Conservation (phyloP, 192 early-diverging fungal genomes). For the Umbelopsis ramanniana region DNA sequence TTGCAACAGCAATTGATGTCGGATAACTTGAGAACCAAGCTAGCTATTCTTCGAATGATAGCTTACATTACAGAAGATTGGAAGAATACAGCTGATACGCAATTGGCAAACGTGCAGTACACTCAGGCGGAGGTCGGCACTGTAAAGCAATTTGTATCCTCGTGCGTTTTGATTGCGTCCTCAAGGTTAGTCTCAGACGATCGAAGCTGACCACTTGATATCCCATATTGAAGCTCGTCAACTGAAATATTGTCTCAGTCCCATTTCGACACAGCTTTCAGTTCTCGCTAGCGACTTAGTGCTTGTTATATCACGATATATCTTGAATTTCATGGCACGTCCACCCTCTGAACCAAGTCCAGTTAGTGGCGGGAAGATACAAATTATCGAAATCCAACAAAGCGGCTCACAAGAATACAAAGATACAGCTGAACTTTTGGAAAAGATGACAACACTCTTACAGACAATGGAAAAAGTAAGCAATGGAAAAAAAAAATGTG, state of each 20-base stretch:
- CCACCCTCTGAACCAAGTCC: neutral
- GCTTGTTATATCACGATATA: neutral
- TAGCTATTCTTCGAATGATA: neutral
- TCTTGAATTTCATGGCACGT: neutral
- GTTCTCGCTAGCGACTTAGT: conserved; percentile 1
- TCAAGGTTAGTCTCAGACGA: neutral
- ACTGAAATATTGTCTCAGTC: neutral
- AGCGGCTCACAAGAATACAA: neutral
- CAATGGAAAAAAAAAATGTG: neutral
- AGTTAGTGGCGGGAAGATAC: too few relatives aligned
- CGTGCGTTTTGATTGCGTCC: neutral
- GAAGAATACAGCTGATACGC: neutral
- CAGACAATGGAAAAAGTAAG: neutral
- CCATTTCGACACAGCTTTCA: neutral
- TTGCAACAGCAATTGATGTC: neutral
- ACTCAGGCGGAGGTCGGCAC: neutral
- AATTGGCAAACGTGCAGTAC: neutral
- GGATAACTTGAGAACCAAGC: neutral
- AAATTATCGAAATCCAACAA: neutral
- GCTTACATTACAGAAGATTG: neutral
- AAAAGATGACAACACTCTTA: neutral
- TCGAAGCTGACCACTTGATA: neutral
- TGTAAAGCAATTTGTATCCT: neutral
- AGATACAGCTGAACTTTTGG: neutral
- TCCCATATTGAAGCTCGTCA: neutral